Evolutionary conservation across 805 yeast genomes (phyloP), one percentile per base, ranked within the genome.

Genomic region (Pichia sporocuriosa): DNA sequence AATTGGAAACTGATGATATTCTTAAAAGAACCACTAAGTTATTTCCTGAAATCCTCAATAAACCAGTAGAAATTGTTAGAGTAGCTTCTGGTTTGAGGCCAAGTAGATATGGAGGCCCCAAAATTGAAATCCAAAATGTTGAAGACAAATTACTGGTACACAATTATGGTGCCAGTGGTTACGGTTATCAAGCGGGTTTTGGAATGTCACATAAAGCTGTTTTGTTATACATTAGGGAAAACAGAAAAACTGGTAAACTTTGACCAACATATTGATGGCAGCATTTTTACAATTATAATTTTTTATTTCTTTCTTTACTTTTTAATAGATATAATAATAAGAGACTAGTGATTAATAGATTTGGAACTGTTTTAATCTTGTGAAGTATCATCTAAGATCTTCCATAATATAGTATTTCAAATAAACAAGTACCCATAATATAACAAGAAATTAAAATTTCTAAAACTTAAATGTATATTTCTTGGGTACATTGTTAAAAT

Each of bases 41-140:
- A 34, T 57, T 63, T 23, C 84, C 84, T 26, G 59, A 73, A 43
- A 67, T 83, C 32, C 52, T 72, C 40, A 64, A 61, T 13, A 37
- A 48, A 59, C 64, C 55, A 19, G 57, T 66, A 35, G 82, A 79
- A 49, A 68, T 85, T 22, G 38, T 82, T 10, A 70, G 84, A 40
- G 79, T 75, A 30, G 84, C 74, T 1, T 79, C 88, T 6, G 95
- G 94, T 0, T 66, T 83, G 34, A 71, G 95, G 48, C 95, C 95
- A 6, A 68, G 80, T 29, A 71, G 94, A 54, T 69, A 73, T 31
- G 93, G 89, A 12, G 94, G 94, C 4, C 78, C 74, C 6, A 67
- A 94, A 39, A 73, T 85, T 32, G 93, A 82, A 55, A 57, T 60
- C 32, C 83, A 80, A 50, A 45, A 41, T 4, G 61, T 63, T 12